Evolutionary conservation across 1,284 basidiomycete species (phyloP), one percentile per base, ranked within the genome.

Genomic region (Phellopilus nigrolimitatus): DNA sequence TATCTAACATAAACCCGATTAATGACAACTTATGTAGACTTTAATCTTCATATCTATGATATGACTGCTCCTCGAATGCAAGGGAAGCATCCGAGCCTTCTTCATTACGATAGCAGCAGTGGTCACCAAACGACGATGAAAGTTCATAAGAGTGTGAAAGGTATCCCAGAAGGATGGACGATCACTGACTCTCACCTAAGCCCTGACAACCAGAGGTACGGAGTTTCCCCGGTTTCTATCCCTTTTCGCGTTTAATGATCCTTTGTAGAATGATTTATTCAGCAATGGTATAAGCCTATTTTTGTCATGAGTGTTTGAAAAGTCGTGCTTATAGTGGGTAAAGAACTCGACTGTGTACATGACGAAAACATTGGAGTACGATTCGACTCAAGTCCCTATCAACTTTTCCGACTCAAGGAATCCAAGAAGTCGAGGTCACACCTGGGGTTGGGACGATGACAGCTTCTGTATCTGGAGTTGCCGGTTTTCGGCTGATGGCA

Each of bases 121-220:
- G 71, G 74, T 39, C 74, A 88, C 39, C 63, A 76, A 54, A 84
- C 87, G 0, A 83, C 76, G 15, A 78, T 95, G 76, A 83, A 83
- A 57, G 71, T 85, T 28, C 78, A 84, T 59, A 92, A 94, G 66
- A 81, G 80, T 0, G 88, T 95, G 45, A 76, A 82, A 62, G 94
- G 91, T 1, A 70, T 78, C 47, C 73, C 79, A 28, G 88, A 88
- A 6, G 72, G 79, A 28, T 97, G 94, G 94, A 95, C 94, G 0
- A 88, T 97, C 50, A 95, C 94, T 2, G 95, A 99, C 68, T 93
- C 92, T 10, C 92, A 97, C 66, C 72, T 97, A 8, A 92, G 89
- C 55, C 88, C 88, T 3, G 86, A 95, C 64, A 98, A 97, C 56
- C 82, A 94, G 67, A 85, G 88, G 91, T 84, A 60, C 55, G 64